Percentiles rank a stretch among this genome's conserved stretches.
Conservation (phyloP, 192 early-diverging fungal genomes). For the Chytriomyces sp. region DNA sequence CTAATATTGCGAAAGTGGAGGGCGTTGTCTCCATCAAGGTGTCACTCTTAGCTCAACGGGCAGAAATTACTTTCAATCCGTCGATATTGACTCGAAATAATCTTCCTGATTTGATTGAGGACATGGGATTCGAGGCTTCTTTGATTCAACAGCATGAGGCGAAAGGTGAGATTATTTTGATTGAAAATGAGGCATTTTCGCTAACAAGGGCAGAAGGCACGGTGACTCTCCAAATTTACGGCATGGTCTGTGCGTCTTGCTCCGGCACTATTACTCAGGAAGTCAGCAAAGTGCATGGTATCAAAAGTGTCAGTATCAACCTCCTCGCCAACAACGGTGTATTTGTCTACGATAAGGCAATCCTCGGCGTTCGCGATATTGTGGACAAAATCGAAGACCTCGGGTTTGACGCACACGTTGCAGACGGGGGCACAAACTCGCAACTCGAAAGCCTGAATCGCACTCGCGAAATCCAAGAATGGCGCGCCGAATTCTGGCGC, state of each 20-base stretch:
- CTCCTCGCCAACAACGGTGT: constrained; percentile 75
- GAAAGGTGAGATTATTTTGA: constrained; percentile 44
- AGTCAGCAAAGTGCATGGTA: constrained; percentile 56
- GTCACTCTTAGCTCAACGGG: constrained; percentile 80
- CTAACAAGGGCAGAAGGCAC: too few relatives aligned
- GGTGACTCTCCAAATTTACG: constrained; percentile 83
- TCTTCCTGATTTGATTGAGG: constrained; percentile 69
- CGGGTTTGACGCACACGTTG: constrained; percentile 76
- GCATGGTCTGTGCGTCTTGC: constrained; percentile 90
- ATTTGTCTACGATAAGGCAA: constrained; percentile 67
- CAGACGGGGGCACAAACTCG: constrained; percentile 64
- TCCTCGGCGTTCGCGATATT: constrained; percentile 75
- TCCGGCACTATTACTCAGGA: constrained; percentile 77
- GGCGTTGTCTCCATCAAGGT: constrained; percentile 81
- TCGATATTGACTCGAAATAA: constrained; percentile 37
- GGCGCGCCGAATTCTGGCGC: constrained; percentile 67
- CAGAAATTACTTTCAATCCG: constrained; percentile 68
- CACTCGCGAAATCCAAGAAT: constrained; percentile 81
- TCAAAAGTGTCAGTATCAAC: constrained; percentile 70
- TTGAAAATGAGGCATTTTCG: too few relatives aligned
- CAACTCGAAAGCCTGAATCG: constrained; percentile 88
- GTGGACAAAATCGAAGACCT: constrained; percentile 78
- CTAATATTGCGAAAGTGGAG: constrained; percentile 52
- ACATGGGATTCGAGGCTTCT: constrained; percentile 73
- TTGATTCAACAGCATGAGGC: constrained; percentile 52